Percentiles rank a stretch among this genome's conserved stretches.
Conservation (phyloP, 768 basidiomycete species). For the Mycena leptocephala region DNA sequence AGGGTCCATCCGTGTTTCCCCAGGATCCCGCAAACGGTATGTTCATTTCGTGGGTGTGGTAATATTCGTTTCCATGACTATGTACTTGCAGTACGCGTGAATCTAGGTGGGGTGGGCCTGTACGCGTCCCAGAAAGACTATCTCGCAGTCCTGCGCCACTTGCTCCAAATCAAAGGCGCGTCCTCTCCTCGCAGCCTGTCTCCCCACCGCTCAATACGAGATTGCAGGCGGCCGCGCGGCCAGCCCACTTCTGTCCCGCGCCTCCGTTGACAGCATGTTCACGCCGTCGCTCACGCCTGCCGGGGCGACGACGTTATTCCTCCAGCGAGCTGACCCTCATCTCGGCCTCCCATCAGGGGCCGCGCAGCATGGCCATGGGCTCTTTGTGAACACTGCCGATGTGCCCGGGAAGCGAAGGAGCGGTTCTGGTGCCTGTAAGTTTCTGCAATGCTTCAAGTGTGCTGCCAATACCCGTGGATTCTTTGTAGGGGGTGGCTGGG, state of each 20-base stretch:
- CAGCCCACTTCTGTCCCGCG: conserved; percentile 9
- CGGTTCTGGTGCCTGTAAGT: conserved; percentile 22
- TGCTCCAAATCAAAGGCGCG: conserved; percentile 16
- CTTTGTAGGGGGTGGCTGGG: conserved; percentile 31
- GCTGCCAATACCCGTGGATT: no score
- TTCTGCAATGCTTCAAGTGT: no score
- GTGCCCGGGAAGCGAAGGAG: conserved; percentile 2
- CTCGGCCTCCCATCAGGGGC: background rate
- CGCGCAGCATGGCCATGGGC: conserved; percentile 8
- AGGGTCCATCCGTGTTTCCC: conserved; percentile 16
- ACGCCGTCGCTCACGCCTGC: background rate
- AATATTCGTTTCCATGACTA: no score
- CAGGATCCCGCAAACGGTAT: conserved; percentile 36
- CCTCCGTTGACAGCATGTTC: conserved; percentile 25
- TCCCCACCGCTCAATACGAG: no score
- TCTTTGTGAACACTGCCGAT: conserved; percentile 17
- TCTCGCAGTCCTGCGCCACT: conserved; percentile 33
- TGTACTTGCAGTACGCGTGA: background rate
- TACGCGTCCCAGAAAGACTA: conserved; percentile 34
- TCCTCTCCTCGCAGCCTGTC: no score
- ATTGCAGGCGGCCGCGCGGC: conserved; percentile 13
- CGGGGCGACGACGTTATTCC: background rate
- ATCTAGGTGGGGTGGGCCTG: no score
- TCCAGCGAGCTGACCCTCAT: background rate
- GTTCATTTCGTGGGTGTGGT: no score